Evolutionary conservation across 257 asterid genomes (phyloP).

Genomic region (Fraxinus excelsior): DNA sequence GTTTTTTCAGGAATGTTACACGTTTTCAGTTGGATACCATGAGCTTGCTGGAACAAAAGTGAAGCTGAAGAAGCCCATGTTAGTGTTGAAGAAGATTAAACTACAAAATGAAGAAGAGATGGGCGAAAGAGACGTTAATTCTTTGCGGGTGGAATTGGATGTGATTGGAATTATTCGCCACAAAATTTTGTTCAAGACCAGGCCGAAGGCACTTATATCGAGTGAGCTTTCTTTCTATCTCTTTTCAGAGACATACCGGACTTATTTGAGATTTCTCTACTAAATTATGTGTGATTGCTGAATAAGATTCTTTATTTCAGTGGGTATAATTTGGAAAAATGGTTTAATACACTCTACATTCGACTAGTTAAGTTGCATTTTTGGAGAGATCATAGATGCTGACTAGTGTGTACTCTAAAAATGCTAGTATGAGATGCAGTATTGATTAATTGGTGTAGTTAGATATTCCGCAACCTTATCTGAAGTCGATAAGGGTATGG

Average conservation of each 20-base stretch:
- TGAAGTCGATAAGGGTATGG: neutral
- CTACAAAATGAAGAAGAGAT: constrained; percentile 34
- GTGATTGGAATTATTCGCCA: constrained; percentile 81
- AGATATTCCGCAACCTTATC: neutral
- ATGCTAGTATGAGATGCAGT: neutral
- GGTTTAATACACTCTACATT: neutral
- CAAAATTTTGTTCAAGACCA: constrained; percentile 77
- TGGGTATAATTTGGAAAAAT: neutral
- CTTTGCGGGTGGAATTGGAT: constrained; percentile 58
- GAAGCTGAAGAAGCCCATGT: constrained; percentile 78
- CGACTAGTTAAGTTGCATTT: neutral
- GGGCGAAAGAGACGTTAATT: constrained; percentile 22
- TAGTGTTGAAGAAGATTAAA: constrained; percentile 79
- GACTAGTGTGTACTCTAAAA: neutral
- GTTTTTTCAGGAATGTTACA: constrained; percentile 68
- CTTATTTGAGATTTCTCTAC: no score
- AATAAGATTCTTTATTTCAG: neutral
- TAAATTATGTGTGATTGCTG: neutral
- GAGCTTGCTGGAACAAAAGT: constrained; percentile 81
- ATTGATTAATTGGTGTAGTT: neutral
- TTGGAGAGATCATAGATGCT: neutral
- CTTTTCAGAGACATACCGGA: neutral
- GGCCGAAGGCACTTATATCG: constrained; percentile 92
- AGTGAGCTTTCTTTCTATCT: constrained; percentile 40
- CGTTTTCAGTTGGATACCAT: constrained; percentile 86